Evolutionary conservation across 768 basidiomycete species (phyloP).

Genomic region (Lactarius sanguifluus): DNA sequence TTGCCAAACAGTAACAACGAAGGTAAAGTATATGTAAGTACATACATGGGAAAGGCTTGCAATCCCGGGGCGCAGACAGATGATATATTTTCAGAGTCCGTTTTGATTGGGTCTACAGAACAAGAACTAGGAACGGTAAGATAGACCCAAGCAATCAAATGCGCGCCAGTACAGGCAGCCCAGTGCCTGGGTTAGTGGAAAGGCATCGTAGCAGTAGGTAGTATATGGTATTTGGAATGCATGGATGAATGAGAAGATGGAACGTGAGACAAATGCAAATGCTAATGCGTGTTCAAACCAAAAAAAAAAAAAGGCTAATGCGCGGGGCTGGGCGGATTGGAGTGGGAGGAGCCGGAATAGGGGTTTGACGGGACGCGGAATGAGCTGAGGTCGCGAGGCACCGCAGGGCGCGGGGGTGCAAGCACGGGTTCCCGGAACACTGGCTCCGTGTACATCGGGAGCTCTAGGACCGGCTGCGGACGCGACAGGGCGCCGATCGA

Average conservation of each 20-base stretch:
- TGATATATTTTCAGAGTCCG: not conserved
- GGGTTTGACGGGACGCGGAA: constrained; percentile 25
- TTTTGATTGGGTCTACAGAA: not conserved
- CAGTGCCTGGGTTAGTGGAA: not conserved
- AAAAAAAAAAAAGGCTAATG: not conserved
- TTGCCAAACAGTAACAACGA: not conserved
- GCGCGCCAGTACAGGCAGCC: not conserved
- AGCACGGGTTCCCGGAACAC: constrained; percentile 11
- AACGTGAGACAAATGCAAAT: not conserved
- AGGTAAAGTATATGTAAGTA: not conserved
- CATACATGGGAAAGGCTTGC: not conserved
- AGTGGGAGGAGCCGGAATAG: not conserved
- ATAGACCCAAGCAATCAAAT: not conserved
- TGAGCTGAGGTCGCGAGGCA: constrained; percentile 18
- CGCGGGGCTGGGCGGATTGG: not conserved
- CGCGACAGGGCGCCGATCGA: not conserved
- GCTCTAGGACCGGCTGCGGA: not conserved
- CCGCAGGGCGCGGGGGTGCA: constrained; percentile 8
- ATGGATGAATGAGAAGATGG: not conserved
- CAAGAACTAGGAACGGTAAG: not conserved
- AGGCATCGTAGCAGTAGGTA: not conserved
- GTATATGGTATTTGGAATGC: not conserved
- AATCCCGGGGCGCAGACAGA: not conserved
- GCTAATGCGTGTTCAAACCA: too few species aligned
- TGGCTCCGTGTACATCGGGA: constrained; percentile 13